phyloP scores from a whole-genome alignment of 768 basidiomycete genomes.

The Exidia glandulosa region DNA sequence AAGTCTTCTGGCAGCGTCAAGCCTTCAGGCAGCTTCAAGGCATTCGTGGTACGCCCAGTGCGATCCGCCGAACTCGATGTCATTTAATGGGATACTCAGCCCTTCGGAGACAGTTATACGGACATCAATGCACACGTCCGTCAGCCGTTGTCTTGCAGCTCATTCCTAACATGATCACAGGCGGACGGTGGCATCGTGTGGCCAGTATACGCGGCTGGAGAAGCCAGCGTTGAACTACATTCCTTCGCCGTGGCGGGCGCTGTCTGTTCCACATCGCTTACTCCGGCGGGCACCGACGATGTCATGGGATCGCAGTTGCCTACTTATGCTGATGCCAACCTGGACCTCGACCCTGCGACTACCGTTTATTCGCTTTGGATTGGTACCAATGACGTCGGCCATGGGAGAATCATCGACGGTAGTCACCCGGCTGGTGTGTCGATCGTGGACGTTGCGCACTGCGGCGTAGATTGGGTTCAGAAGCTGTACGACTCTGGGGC shows the following conservation, averaged over 20 bases:
- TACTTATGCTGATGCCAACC: neutral
- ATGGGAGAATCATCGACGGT: neutral
- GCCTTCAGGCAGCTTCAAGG: too few species aligned
- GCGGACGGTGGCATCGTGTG: neutral
- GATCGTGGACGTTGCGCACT: neutral
- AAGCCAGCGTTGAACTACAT: neutral
- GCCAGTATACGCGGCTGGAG: neutral
- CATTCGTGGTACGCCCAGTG: neutral
- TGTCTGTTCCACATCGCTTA: neutral
- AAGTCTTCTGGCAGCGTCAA: too few species aligned
- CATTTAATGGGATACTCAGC: neutral
- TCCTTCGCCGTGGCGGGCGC: conserved; percentile 1
- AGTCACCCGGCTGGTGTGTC: neutral
- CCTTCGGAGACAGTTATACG: neutral
- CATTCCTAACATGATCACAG: too few species aligned
- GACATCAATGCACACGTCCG: neutral
- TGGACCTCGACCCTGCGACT: neutral
- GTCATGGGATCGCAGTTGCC: neutral
- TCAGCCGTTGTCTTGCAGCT: too few species aligned
- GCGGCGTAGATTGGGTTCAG: neutral
- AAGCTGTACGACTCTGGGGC: neutral
- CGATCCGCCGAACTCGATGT: neutral
- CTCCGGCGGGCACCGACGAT: neutral
- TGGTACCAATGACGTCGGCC: neutral
- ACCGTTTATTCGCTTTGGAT: neutral